Base-by-base conservation (phyloP, 2,329 filamentous ascomycete genomes). In the Scortechinia acanthostroma region DNA sequence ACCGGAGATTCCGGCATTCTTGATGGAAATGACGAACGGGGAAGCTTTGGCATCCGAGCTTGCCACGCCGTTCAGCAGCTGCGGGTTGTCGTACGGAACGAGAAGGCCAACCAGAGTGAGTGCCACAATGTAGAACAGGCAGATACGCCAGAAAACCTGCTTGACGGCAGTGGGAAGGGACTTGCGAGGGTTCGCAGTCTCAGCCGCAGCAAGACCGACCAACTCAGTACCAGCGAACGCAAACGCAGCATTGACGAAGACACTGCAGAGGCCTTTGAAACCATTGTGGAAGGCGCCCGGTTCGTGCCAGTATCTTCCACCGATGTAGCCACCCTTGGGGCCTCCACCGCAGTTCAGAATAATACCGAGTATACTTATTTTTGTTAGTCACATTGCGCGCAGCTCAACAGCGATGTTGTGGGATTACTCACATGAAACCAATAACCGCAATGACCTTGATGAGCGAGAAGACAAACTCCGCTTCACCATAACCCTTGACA, bases 1-100 rank as follows among this genome's bases (percentile, higher is more conserved):
- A 4, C 69, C 75, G 1, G 58, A 55, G 22, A 83, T 70, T 45
- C 74, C 74, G 10, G 77, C 77, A 42, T 74, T 60, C 50, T 73
- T 61, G 47, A 74, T 73, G 16, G 75, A 71, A 48, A 83, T 73
- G 48, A 83, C 78, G 50, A 83, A 80, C 1, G 79, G 79, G 23
- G 43, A 45, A 2, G 46, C 42, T 0, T 76, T 80, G 4, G 73
- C 71, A 30, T 64, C 64, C 42, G 66, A 64, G 19, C 62, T 56
- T 16, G 52, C 55, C n/a, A 45, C 46, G 19, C 62, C 62, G 40
- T 62, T 60, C 21, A 73, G 55, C 3, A 74, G 61, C 4, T 58
- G 59, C 0, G 52, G 33, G 22, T 69, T 62, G 46, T 63, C 54
- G 37, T 61, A 64, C 2, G 60, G 59, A 4, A 73, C 62, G 16